Evolutionary conservation across 2,329 filamentous ascomycete species (phyloP), one percentile per base, ranked within the genome.

Genomic region (Ophiostoma triangulosporum): DNA sequence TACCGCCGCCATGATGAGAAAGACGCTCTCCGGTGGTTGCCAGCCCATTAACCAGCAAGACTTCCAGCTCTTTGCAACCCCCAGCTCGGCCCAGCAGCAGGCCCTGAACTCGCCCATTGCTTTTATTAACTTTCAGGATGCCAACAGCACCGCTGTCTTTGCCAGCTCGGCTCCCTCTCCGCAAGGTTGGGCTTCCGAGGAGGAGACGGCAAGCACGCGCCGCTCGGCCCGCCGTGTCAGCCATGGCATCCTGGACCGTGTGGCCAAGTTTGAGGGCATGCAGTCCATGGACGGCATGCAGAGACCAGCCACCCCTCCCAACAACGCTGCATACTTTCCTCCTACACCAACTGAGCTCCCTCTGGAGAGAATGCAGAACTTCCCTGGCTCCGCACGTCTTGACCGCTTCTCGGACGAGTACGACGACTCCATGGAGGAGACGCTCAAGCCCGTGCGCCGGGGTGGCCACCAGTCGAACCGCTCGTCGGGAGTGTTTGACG

Each of bases 261-360:
- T 82, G 15, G 64, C 65, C 64, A 81, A 79, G 64, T 83, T 77
- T 59, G 79, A 83, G 66, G 72, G 65, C 46, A 64, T 82, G 61
- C 24, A 27, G 43, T 68, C 66, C 55, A 59, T 70, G 48, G 72
- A 75, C 48, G 67, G 62, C 45, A 57, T 65, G 43, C 67, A 73
- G 56, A 73, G 76, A 65, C 81, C 82, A 54, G 70, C 73, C 54
- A 88, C 83, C 54, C 84, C 83, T 54, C 74, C 73, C 58, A 74
- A 15, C 15, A n/a, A 4, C 5, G 55, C 82, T 26, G 81, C 70
- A 59, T 83, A 80, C 61, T 78, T 79, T 59, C 83, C 83, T 54
- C 76, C 82, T 46, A 87, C 84, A 27, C 83, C 84, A 52, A 77
- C 76, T 61, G 78, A 80, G 51, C 85, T 81, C 20, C 82, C 83